Conservation (phyloP, 139 green algal genomes). For the Coelastrella sp. region DNA sequence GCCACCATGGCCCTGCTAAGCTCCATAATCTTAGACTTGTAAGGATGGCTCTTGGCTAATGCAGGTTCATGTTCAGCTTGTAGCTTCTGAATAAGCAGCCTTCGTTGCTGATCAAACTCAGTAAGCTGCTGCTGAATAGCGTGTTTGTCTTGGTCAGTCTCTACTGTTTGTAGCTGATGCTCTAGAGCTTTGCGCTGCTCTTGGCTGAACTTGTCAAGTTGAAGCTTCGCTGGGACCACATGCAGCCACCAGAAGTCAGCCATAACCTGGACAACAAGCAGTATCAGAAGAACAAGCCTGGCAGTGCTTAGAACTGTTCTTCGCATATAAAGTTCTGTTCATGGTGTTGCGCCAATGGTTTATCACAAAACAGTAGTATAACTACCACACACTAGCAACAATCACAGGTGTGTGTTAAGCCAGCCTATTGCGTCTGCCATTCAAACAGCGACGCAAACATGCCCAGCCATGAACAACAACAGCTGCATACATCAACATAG, state of each 20-base stretch:
- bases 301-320: background rate
- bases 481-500: too few relatives aligned
- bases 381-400: too few relatives aligned
- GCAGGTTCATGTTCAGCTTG: background rate
- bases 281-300: background rate
- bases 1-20: background rate
- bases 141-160: too few relatives aligned
- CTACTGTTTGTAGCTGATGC: background rate
- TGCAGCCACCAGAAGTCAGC: conserved; percentile 52
- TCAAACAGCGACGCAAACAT: too few relatives aligned
- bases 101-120: background rate
- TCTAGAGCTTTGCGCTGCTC: background rate
- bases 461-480: too few relatives aligned
- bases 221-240: conserved; percentile 12
- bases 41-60: background rate
- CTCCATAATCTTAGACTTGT: background rate
- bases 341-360: too few relatives aligned
- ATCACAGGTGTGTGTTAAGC: too few relatives aligned
- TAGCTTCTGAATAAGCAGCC: background rate
- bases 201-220: background rate
- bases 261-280: conserved; percentile 12
- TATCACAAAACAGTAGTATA: too few relatives aligned
- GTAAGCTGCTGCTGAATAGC: background rate
- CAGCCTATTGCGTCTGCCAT: too few relatives aligned
- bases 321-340: too few relatives aligned